Evolutionary conservation across 2,329 filamentous ascomycete species (phyloP).

Genomic region (Diaporthe humulicola): DNA sequence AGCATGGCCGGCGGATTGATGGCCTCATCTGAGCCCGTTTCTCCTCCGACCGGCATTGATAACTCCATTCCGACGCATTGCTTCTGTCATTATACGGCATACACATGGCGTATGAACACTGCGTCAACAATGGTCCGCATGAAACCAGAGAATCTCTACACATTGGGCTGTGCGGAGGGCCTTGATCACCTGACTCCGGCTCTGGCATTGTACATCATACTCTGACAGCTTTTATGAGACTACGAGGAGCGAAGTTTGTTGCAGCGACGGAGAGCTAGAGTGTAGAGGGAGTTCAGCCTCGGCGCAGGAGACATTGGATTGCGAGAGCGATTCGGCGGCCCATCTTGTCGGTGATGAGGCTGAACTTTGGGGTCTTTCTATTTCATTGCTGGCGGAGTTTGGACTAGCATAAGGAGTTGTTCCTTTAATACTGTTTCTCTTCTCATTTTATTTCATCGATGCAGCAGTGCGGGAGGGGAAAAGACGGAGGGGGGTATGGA

Average conservation of each 20-base stretch:
- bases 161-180: background rate
- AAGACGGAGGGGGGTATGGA: conserved; percentile 10
- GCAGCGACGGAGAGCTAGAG: conserved; percentile 16
- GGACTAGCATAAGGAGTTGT: conserved; percentile 41
- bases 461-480: conserved; percentile 20
- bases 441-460: conserved; percentile 27
- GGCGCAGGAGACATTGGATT: conserved; percentile 17
- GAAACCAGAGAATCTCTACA: background rate
- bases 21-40: background rate
- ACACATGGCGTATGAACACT: background rate
- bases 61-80: background rate
- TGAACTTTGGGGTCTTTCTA: conserved; percentile 25
- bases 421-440: conserved; percentile 37
- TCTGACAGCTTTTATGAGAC: background rate
- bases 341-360: conserved; percentile 21
- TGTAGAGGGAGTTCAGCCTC: background rate
- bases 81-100: background rate
- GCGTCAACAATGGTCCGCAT: background rate
- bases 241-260: conserved; percentile 21
- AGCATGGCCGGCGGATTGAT: background rate
- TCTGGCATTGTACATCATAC: conserved; percentile 17
- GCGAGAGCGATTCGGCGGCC: conserved; percentile 19
- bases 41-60: background rate
- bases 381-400: conserved; percentile 39
- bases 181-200: background rate